phyloP scores from a whole-genome alignment of 2,329 filamentous ascomycete genomes.

The Fusarium sp. region DNA sequence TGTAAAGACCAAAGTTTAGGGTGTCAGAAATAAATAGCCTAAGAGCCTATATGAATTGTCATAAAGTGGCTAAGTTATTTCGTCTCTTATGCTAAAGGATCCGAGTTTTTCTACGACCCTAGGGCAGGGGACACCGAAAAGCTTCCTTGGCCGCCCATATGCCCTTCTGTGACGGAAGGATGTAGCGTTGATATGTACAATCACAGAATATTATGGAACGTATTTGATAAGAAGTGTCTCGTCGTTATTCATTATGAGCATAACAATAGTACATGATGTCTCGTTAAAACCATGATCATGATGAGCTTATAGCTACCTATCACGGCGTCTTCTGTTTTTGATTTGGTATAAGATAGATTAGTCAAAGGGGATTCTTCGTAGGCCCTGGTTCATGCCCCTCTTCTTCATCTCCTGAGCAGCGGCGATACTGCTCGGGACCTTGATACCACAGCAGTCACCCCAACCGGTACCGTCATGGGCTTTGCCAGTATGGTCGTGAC shows the following conservation, averaged over 20 bases:
- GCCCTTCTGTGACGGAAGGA: too few species aligned
- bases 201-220: not conserved
- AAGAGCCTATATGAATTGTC: too few species aligned
- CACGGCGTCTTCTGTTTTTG: not conserved
- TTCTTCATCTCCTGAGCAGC: slow-evolving; percentile 92
- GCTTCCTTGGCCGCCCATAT: too few species aligned
- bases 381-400: slow-evolving; percentile 66
- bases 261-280: not conserved
- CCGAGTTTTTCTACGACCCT: too few species aligned
- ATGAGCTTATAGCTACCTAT: not conserved
- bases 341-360: slow-evolving; percentile 55
- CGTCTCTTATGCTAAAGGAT: too few species aligned
- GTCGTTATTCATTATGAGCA: slow-evolving; percentile 9
- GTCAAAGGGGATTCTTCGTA: slow-evolving; percentile 86
- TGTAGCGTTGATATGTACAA: not conserved
- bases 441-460: slow-evolving; percentile 98
- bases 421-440: slow-evolving; percentile 93
- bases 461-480: slow-evolving; percentile 76
- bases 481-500: slow-evolving; percentile 70
- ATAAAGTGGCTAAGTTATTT: too few species aligned
- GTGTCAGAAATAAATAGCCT: too few species aligned
- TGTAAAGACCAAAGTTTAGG: too few species aligned
- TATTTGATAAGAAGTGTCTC: not conserved
- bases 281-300: not conserved
- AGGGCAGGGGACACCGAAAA: too few species aligned